phyloP scores from a whole-genome alignment of 495 filamentous ascomycete genomes.

The Penicilliopsis zonata region DNA sequence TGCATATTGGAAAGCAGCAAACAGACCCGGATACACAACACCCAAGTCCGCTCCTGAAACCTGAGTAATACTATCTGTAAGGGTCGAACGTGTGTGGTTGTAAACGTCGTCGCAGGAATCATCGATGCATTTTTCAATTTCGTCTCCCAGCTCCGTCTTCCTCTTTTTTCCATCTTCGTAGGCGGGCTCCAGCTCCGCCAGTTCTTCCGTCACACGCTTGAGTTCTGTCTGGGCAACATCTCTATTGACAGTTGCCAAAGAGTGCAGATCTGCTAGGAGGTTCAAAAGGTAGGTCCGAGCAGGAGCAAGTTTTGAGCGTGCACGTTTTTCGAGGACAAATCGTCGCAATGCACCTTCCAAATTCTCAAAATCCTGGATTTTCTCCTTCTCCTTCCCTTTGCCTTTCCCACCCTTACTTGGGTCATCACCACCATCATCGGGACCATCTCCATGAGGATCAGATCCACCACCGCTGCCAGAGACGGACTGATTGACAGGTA shows the following conservation, averaged over 20 bases:
- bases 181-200: constrained; percentile 71
- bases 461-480: constrained; percentile 46
- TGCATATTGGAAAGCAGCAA: constrained; percentile 79
- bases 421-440: constrained; percentile 43
- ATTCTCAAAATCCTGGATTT: constrained; percentile 75
- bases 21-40: constrained; percentile 75
- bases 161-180: constrained; percentile 77
- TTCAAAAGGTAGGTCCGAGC: constrained; percentile 96
- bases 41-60: constrained; percentile 69
- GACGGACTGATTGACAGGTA: constrained; percentile 35
- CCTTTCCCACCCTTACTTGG: constrained; percentile 34
- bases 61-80: constrained; percentile 57
- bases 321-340: constrained; percentile 93
- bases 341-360: constrained; percentile 79
- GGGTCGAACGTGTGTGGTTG: constrained; percentile 59
- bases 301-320: constrained; percentile 88
- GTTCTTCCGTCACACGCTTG: constrained; percentile 67
- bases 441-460: constrained; percentile 33
- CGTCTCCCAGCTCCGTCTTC: constrained; percentile 66
- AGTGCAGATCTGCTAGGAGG: constrained; percentile 72
- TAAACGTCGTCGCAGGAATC: constrained; percentile 76
- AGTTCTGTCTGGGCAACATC: constrained; percentile 80
- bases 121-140: constrained; percentile 73
- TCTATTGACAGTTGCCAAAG: constrained; percentile 73
- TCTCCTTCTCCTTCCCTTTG: constrained; percentile 83